phyloP scores from a whole-genome alignment of 2,329 filamentous ascomycete genomes.

The Acarospora socialis region DNA sequence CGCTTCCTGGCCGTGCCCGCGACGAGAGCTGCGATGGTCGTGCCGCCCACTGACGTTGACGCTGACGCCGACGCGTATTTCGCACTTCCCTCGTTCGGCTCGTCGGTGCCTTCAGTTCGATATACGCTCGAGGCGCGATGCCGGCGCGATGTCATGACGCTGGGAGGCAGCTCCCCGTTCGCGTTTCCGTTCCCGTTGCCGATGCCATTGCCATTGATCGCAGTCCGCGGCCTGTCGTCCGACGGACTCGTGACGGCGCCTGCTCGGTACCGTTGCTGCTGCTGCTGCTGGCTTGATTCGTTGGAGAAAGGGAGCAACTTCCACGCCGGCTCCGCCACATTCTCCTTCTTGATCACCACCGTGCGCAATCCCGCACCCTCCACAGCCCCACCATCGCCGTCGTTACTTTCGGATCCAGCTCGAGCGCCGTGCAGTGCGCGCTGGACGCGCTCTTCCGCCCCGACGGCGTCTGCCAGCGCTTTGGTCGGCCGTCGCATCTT shows the following conservation, averaged over 20 bases:
- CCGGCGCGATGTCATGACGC: slow-evolving; percentile 11
- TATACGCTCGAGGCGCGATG: slow-evolving; percentile 4
- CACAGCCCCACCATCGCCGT: slow-evolving; percentile 23
- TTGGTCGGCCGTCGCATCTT: slow-evolving; percentile 76
- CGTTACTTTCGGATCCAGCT: slow-evolving; percentile 34
- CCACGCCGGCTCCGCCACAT: slow-evolving; percentile 7
- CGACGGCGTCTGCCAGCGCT: slow-evolving; percentile 59
- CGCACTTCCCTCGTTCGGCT: too few species aligned
- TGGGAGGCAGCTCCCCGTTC: slow-evolving; percentile 7
- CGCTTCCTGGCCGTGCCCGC: slow-evolving; percentile 3
- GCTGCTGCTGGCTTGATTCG: slow-evolving; percentile 2
- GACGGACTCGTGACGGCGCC: slow-evolving; percentile 4
- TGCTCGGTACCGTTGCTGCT: slow-evolving; percentile 4
- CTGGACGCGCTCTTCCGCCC: slow-evolving; percentile 38
- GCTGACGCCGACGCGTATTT: too few species aligned
- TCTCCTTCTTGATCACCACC: slow-evolving; percentile 10
- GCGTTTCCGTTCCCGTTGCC: slow-evolving; percentile 5
- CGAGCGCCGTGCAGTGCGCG: too few species aligned
- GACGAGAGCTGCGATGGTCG: slow-evolving; percentile 11
- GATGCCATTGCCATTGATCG: too few species aligned
- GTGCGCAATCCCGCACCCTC: slow-evolving; percentile 4
- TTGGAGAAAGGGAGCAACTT: slow-evolving; percentile 10
- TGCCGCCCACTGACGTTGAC: too few species aligned
- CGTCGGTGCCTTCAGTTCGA: slow-evolving; percentile 1
- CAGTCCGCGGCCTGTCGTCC: too few species aligned